phyloP scores from a whole-genome alignment of 306 rosid species.

The Cercis canadensis region DNA sequence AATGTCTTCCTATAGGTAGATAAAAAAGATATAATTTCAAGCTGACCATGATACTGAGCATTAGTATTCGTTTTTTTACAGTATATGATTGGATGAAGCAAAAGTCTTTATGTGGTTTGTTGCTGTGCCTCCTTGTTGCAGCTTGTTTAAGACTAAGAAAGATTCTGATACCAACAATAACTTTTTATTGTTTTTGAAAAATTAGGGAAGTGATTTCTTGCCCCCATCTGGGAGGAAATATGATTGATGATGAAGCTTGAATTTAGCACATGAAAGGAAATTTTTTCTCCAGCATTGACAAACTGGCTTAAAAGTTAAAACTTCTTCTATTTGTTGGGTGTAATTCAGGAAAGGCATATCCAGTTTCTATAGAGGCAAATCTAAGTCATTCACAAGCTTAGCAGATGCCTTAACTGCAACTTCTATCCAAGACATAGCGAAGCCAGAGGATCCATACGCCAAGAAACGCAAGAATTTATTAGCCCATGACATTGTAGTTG shows the following conservation, averaged over 20 bases:
- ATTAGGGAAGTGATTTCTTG: not conserved
- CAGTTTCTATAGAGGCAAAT: conserved; percentile 82
- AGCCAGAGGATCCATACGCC: conserved; percentile 78
- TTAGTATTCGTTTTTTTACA: not conserved
- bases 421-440: conserved; percentile 64
- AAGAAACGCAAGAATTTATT: conserved; percentile 76
- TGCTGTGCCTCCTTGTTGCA: not conserved
- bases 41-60: not conserved
- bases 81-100: not conserved
- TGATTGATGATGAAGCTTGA: not conserved
- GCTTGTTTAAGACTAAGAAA: too few relatives aligned
- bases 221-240: not conserved
- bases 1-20: not conserved
- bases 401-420: conserved; percentile 60
- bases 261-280: not conserved
- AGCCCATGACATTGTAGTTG: conserved; percentile 44
- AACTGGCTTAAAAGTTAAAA: not conserved
- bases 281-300: not conserved
- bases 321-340: conserved; percentile 1
- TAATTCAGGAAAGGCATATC: conserved; percentile 89
- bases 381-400: conserved; percentile 88
- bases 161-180: too few relatives aligned
- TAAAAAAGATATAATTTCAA: not conserved
- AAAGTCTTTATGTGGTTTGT: not conserved
- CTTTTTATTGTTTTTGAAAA: too few relatives aligned